A percentile compares a stretch with the other conserved stretches of the same genome.
Evolutionary conservation across 495 filamentous ascomycete genomes (phyloP).

Genomic region (Aspergillus baeticus): DNA sequence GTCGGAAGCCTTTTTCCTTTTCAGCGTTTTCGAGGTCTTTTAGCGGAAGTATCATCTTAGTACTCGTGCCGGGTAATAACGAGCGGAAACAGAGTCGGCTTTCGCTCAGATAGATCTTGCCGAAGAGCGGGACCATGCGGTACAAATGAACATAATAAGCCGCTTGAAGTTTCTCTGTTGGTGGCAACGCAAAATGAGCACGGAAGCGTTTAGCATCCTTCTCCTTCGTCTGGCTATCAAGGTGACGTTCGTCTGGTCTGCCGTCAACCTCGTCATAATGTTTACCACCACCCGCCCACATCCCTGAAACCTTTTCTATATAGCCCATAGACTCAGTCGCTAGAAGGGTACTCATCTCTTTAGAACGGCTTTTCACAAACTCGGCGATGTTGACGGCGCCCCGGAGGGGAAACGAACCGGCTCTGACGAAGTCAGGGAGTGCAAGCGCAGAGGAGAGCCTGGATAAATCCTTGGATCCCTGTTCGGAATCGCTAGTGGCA

Average conservation of each 20-base stretch:
- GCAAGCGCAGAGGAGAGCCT: slow-evolving; percentile 49
- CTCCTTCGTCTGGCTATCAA: slow-evolving; percentile 66
- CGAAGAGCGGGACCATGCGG: slow-evolving; percentile 87
- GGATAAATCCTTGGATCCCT: slow-evolving; percentile 22
- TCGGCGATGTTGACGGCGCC: slow-evolving; percentile 82
- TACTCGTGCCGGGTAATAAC: slow-evolving; percentile 82
- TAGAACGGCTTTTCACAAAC: slow-evolving; percentile 73
- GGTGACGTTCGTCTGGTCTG: slow-evolving; percentile 59
- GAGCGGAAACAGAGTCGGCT: slow-evolving; percentile 94
- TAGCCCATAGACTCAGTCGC: slow-evolving; percentile 97
- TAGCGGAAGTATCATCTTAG: slow-evolving; percentile 88
- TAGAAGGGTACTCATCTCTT: slow-evolving; percentile 79
- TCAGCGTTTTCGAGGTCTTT: slow-evolving; percentile 92
- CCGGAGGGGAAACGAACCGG: slow-evolving; percentile 79
- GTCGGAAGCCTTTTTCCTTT: slow-evolving; percentile 92
- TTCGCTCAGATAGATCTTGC: slow-evolving; percentile 93
- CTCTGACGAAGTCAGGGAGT: slow-evolving; percentile 69
- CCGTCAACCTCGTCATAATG: slow-evolving; percentile 82
- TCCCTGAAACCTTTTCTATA: slow-evolving; percentile 93
- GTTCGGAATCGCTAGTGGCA: slow-evolving; percentile 21
- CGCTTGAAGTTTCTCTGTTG: slow-evolving; percentile 82
- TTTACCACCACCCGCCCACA: slow-evolving; percentile 89
- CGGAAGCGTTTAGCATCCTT: slow-evolving; percentile 74
- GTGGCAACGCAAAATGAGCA: slow-evolving; percentile 83
- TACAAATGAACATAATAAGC: slow-evolving; percentile 88